Evolutionary conservation across 352 stramenopile species (phyloP).

Genomic region (Phytophthora sp.): DNA sequence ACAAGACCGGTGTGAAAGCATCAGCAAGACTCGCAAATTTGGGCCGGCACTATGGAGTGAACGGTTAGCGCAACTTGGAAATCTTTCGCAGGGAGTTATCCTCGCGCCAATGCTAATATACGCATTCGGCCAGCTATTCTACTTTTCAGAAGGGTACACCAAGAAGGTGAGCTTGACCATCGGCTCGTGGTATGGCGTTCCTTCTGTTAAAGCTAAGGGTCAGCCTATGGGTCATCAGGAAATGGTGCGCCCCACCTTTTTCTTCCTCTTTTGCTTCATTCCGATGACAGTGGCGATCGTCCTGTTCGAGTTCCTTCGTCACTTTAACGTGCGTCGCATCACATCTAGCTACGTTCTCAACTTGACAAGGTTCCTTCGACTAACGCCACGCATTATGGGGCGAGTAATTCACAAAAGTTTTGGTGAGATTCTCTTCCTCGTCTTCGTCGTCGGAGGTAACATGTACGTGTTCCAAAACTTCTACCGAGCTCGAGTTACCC

Average conservation of each 20-base stretch:
- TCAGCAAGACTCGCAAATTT: background rate
- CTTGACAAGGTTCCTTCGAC: constrained; percentile 37
- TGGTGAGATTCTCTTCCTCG: constrained; percentile 37
- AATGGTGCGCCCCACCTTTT: constrained; percentile 55
- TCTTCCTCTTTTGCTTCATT: constrained; percentile 46
- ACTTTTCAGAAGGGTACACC: constrained; percentile 25
- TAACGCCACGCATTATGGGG: constrained; percentile 35
- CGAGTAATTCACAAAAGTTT: constrained; percentile 44
- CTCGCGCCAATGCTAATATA: constrained; percentile 28
- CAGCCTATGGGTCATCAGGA: constrained; percentile 33
- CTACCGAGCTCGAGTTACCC: background rate
- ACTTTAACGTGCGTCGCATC: constrained; percentile 39
- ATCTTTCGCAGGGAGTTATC: constrained; percentile 26
- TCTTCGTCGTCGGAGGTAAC: constrained; percentile 32
- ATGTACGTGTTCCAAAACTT: constrained; percentile 31
- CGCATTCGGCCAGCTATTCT: constrained; percentile 27
- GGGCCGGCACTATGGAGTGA: background rate
- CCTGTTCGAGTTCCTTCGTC: constrained; percentile 43
- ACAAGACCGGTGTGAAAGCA: background rate
- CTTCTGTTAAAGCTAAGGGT: too few species aligned
- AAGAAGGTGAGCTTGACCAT: constrained; percentile 10
- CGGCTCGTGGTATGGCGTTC: constrained; percentile 36
- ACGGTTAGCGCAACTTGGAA: constrained; percentile 1
- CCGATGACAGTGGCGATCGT: constrained; percentile 39
- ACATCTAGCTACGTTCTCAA: constrained; percentile 28